Conservation (phyloP, 768 basidiomycete genomes). For the Panaeolus cyanescens region DNA sequence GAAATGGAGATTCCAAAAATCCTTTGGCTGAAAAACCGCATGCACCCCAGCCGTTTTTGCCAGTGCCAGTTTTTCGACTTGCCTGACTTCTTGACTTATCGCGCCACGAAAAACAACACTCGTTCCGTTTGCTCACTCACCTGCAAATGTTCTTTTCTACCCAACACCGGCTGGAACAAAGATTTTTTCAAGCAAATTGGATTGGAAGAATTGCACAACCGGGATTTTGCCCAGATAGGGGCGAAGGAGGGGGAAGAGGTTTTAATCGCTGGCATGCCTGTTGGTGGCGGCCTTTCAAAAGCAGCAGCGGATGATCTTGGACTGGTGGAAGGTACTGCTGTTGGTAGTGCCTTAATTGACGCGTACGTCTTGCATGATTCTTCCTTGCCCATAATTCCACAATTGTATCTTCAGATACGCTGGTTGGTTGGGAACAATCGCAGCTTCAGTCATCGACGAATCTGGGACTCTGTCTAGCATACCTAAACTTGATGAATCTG, state of each 20-base stretch:
- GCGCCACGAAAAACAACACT: conserved; percentile 71
- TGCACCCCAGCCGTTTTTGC: conserved; percentile 70
- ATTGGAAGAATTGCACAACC: conserved; percentile 65
- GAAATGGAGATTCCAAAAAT: conserved; percentile 99
- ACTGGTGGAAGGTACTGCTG: conserved; percentile 80
- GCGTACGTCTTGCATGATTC: conserved; percentile 48
- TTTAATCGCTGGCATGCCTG: conserved; percentile 82
- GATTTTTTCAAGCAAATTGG: conserved; percentile 89
- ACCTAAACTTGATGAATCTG: conserved; percentile 75
- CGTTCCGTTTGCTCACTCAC: conserved; percentile 93
- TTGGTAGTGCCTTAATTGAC: conserved; percentile 95
- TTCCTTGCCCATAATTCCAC: background rate
- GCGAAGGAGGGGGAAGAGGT: conserved; percentile 57
- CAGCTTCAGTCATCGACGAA: conserved; percentile 61
- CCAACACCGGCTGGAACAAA: conserved; percentile 83
- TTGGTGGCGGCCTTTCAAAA: conserved; percentile 81
- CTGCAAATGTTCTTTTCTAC: conserved; percentile 95
- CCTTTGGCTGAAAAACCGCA: conserved; percentile 92
- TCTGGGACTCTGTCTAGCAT: conserved; percentile 51
- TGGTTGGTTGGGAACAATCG: conserved; percentile 96
- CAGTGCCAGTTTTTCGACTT: conserved; percentile 87
- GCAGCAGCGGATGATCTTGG: conserved; percentile 85
- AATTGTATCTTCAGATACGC: conserved; percentile 60
- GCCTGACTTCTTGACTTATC: conserved; percentile 96
- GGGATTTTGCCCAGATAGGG: conserved; percentile 77